phyloP scores from a whole-genome alignment of 1,284 basidiomycete genomes.

The Sanghuangporus weigelae region DNA sequence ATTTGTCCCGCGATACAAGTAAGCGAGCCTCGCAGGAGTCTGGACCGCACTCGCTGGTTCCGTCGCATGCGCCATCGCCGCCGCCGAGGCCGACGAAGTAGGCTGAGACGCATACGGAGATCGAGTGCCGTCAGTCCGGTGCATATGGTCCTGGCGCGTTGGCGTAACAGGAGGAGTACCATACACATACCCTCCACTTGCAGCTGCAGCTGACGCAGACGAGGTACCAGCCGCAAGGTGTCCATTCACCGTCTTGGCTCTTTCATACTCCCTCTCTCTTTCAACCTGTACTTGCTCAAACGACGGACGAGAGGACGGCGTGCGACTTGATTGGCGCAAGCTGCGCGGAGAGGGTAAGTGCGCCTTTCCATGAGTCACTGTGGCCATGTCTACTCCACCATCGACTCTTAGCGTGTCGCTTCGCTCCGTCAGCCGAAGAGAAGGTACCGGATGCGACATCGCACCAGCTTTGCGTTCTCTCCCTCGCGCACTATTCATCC shows the following conservation, averaged over 20 bases:
- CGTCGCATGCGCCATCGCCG: neutral
- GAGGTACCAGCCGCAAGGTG: neutral
- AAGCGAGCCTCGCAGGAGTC: conserved; percentile 6
- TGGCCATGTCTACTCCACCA: neutral
- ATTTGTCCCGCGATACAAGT: conserved; percentile 10
- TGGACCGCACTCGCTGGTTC: conserved; percentile 6
- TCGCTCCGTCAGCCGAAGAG: conserved; percentile 1
- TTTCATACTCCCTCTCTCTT: neutral
- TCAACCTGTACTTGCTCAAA: conserved; percentile 7
- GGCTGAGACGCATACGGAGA: neutral
- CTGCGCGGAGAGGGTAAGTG: conserved; percentile 12
- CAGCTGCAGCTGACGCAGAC: neutral
- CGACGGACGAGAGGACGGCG: conserved; percentile 11
- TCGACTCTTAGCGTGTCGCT: conserved; percentile 5
- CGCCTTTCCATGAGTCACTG: neutral
- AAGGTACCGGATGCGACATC: conserved; percentile 6
- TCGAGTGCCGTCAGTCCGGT: neutral
- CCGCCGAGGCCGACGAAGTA: neutral
- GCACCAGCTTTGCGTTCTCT: neutral
- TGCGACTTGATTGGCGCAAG: conserved; percentile 9
- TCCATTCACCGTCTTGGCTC: neutral
- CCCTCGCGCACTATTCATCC: neutral
- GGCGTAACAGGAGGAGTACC: conserved; percentile 14
- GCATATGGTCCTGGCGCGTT: conserved; percentile 6
- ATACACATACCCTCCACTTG: neutral